Conservation (phyloP, 176 grass and related monocot species). For the Areca catechu region DNA sequence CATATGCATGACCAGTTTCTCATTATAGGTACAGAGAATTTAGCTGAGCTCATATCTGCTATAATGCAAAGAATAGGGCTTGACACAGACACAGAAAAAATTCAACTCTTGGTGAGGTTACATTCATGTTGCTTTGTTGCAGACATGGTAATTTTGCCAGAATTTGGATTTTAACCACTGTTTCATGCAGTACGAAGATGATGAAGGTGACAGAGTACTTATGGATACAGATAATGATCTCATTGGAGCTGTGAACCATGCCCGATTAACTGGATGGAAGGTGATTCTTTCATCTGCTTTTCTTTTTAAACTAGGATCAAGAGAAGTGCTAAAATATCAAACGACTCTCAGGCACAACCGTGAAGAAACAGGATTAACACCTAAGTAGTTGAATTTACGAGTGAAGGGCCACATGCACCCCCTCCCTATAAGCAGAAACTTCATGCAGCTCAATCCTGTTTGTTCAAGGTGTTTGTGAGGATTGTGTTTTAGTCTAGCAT, state of each 20-base stretch:
- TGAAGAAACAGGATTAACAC: too few species aligned
- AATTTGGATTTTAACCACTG: neutral
- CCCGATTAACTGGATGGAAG: constrained; percentile 72
- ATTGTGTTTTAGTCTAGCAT: too few species aligned
- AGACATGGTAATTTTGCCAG: neutral
- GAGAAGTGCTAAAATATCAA: too few species aligned
- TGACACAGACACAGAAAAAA: constrained; percentile 27
- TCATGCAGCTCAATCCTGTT: too few species aligned
- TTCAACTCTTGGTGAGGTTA: constrained; percentile 77
- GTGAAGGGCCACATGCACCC: too few species aligned
- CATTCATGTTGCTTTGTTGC: neutral
- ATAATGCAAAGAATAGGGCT: constrained; percentile 58
- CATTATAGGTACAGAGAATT: constrained; percentile 45
- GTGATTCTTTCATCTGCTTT: constrained; percentile 21
- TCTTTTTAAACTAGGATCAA: too few species aligned
- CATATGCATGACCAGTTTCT: neutral
- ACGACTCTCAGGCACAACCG: too few species aligned
- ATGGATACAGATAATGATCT: constrained; percentile 72
- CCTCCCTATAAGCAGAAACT: too few species aligned
- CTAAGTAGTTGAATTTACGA: too few species aligned
- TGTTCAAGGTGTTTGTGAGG: too few species aligned
- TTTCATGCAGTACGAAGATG: constrained; percentile 82
- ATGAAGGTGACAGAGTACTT: constrained; percentile 80
- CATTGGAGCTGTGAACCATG: constrained; percentile 58
- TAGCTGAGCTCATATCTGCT: constrained; percentile 55